Evolutionary conservation across 2,329 filamentous ascomycete species (phyloP).

Genomic region (Aureobasidium sp.): DNA sequence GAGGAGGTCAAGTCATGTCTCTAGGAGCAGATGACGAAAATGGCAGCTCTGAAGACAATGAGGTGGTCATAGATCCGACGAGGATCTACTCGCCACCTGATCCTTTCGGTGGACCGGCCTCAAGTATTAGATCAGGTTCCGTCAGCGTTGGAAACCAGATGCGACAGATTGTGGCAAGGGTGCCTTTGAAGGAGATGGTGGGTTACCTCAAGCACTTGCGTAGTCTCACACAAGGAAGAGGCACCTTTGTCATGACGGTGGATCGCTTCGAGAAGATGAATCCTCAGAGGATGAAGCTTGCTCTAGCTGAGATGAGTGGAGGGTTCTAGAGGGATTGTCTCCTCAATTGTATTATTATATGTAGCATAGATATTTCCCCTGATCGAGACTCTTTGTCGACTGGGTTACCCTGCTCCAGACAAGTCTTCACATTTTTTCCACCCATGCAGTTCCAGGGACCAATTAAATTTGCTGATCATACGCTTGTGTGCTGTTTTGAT

Average conservation of each 20-base stretch:
- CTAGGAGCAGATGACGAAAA: conserved; percentile 47
- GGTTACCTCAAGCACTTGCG: conserved; percentile 85
- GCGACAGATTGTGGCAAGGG: conserved; percentile 67
- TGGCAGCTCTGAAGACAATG: conserved; percentile 19
- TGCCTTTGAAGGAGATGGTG: conserved; percentile 94
- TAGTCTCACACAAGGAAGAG: conserved; percentile 79
- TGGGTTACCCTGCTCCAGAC: not conserved
- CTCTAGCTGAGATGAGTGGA: conserved; percentile 37
- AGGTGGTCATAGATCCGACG: conserved; percentile 55
- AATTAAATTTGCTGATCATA: no score
- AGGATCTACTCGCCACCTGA: conserved; percentile 84
- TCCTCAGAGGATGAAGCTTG: conserved; percentile 51
- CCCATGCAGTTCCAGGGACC: no score
- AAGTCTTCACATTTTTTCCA: no score
- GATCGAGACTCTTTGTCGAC: not conserved
- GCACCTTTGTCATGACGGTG: conserved; percentile 68
- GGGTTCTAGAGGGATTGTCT: conserved; percentile 10
- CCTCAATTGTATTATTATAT: not conserved
- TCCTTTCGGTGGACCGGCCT: conserved; percentile 54
- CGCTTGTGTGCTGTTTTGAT: no score
- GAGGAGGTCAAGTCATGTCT: conserved; percentile 68
- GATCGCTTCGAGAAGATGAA: conserved; percentile 65
- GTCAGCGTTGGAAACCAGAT: conserved; percentile 28
- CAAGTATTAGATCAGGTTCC: conserved; percentile 19
- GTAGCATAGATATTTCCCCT: not conserved